Base-by-base conservation (phyloP, 495 filamentous ascomycete species). In the Poronia punctata region DNA sequence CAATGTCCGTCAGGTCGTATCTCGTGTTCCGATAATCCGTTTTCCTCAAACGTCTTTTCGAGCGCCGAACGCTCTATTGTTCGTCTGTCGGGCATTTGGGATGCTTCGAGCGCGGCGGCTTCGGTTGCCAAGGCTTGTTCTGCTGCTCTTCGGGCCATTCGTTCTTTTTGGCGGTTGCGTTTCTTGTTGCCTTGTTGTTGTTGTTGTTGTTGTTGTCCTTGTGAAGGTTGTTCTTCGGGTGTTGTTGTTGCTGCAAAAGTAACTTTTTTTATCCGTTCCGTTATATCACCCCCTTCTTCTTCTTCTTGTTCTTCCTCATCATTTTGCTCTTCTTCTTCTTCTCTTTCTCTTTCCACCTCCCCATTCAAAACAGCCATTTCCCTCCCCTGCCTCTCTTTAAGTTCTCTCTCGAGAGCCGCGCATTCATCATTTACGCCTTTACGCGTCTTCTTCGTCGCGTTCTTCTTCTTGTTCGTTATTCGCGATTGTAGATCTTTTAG, bases 1-100 rank as follows among this genome's bases (percentile, higher is more conserved):
- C 92, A 98, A 55, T 98, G 92, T 0, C 92, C 92, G 54, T 98
- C 90, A 1, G 92, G 88, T 12, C 71, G 76, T 19, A 97, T 87
- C 40, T 84, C 78, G 38, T 84, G 72, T 66, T 97, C 88, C 15
- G 65, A 71, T 22, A 97, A 66, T 3, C 66, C 66, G 35, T 80
- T 61, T 7, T 70, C 66, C 30, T 70, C 61, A n/a, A n/a, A n/a
- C n/a, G n/a, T n/a, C n/a, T n/a, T n/a, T n/a, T n/a, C n/a, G 34
- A 21, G 35, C 21, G 15, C 16, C 12, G 51, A 94, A 84, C 5
- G 70, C 63, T 98, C 92, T 38, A 76, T 64, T 21, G 75, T 71
- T 40, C 88, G 81, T 48, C 79, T 75, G 61, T 97, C 76, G 1
- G 82, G 82, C 57, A 86, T 78, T 32, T 68, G 70, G 12, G 78